Conservation (phyloP, 305 asterid genomes). For the Fraxinus albicans region DNA sequence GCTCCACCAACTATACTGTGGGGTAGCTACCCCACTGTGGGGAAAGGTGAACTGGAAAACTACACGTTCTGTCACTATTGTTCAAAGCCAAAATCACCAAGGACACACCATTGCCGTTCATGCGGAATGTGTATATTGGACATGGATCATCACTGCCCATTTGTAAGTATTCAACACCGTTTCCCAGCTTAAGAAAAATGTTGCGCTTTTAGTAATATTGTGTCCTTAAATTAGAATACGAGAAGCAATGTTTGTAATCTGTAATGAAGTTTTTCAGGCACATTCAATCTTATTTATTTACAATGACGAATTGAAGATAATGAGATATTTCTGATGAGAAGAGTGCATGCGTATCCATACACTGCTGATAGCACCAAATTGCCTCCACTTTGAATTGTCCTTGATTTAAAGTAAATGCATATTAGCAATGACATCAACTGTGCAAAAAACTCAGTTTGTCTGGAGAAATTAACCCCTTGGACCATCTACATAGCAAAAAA, state of each 20-base stretch:
- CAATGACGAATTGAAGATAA: not conserved
- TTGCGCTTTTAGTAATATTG: not conserved
- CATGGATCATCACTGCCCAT: constrained; percentile 99
- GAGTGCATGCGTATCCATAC: not conserved
- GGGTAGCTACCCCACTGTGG: constrained; percentile 96
- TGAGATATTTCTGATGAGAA: constrained; percentile 1
- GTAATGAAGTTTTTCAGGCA: constrained; percentile 2
- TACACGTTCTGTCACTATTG: constrained; percentile 74
- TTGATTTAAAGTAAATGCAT: not conserved
- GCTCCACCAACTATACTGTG: constrained; percentile 73
- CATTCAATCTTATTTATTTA: not conserved
- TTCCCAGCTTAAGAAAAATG: constrained; percentile 6
- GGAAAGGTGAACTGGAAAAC: constrained; percentile 84
- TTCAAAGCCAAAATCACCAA: constrained; percentile 84
- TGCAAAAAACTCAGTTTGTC: not conserved
- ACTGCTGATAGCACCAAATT: not conserved
- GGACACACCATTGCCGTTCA: constrained; percentile 90
- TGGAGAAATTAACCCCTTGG: not conserved
- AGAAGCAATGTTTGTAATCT: not conserved
- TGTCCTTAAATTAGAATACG: not conserved
- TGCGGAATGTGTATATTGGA: constrained; percentile 83
- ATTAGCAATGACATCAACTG: not conserved
- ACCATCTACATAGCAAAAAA: not conserved
- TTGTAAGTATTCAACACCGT: constrained; percentile 53
- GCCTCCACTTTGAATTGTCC: constrained; percentile 8